phyloP scores from a whole-genome alignment of 257 asterid genomes.

The Solanum bulbocastanum region DNA sequence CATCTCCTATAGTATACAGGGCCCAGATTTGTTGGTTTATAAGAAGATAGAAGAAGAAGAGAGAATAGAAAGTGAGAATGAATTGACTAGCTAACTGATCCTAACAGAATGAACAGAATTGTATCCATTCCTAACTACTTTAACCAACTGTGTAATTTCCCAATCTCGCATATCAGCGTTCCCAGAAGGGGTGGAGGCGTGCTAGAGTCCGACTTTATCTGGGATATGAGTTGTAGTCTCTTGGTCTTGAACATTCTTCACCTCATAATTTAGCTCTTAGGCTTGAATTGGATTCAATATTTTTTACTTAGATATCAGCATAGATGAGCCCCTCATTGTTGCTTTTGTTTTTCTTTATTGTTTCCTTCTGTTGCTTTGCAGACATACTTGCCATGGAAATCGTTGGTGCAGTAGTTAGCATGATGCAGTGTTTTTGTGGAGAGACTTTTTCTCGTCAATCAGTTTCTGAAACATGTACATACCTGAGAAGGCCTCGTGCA shows the following conservation, averaged over 20 bases:
- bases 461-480: background rate
- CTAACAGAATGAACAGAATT: background rate
- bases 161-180: background rate
- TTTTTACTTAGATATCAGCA: background rate
- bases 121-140: background rate
- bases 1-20: too few relatives aligned
- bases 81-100: background rate
- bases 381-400: slow-evolving; percentile 1
- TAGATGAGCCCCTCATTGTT: background rate
- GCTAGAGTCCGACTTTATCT: background rate
- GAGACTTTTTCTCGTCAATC: background rate
- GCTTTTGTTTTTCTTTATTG: background rate
- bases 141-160: background rate
- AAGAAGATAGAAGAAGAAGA: too few relatives aligned
- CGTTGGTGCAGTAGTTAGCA: background rate
- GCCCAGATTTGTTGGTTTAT: too few relatives aligned
- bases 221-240: background rate
- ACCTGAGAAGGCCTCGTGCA: background rate
- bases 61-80: background rate
- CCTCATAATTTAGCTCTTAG: background rate
- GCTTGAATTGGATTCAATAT: too few relatives aligned
- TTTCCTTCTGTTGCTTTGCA: background rate
- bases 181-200: background rate
- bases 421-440: slow-evolving; percentile 9
- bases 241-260: background rate